Conservation (phyloP, 768 basidiomycete genomes). For the Phylloporus arenicola region DNA sequence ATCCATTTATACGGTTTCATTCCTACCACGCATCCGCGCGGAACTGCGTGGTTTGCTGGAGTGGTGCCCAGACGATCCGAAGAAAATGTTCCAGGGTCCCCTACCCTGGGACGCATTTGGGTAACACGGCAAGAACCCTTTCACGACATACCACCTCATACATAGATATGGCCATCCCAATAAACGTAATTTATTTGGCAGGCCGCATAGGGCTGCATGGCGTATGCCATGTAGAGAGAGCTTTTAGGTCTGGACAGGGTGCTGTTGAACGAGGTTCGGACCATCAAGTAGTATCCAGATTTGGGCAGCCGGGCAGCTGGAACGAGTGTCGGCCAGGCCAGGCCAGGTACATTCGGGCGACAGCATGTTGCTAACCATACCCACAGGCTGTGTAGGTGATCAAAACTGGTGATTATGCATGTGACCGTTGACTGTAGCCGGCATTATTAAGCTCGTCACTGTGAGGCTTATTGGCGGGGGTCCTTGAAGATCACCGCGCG, state of each 20-base stretch:
- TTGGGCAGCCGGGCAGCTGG: slow-evolving; percentile 13
- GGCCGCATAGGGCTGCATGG: slow-evolving; percentile 24
- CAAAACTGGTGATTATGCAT: slow-evolving; percentile 12
- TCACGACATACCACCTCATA: slow-evolving; percentile 22
- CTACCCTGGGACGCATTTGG: slow-evolving; percentile 54
- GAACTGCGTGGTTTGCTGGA: slow-evolving; percentile 67
- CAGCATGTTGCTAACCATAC: slow-evolving; percentile 16
- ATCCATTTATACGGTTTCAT: slow-evolving; percentile 67
- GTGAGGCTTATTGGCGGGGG: slow-evolving; percentile 9
- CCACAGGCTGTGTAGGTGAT: slow-evolving; percentile 15
- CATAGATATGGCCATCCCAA: slow-evolving; percentile 21
- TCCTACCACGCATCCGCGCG: slow-evolving; percentile 71
- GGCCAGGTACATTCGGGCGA: slow-evolving; percentile 12
- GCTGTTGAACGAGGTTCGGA: slow-evolving; percentile 13
- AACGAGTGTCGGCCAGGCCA: slow-evolving; percentile 13
- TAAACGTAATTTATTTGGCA: slow-evolving; percentile 29
- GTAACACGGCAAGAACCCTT: slow-evolving; percentile 28
- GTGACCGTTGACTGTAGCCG: slow-evolving; percentile 11
- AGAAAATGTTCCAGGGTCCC: slow-evolving; percentile 43
- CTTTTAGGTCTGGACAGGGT: slow-evolving; percentile 14
- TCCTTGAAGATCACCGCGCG: slow-evolving; percentile 4
- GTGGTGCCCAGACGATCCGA: slow-evolving; percentile 68
- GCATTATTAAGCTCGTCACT: slow-evolving; percentile 9
- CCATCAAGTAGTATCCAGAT: slow-evolving; percentile 23
- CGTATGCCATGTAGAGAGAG: slow-evolving; percentile 20